phyloP scores from a whole-genome alignment of 495 filamentous ascomycete species.

The Chaetomium cochliodes region DNA sequence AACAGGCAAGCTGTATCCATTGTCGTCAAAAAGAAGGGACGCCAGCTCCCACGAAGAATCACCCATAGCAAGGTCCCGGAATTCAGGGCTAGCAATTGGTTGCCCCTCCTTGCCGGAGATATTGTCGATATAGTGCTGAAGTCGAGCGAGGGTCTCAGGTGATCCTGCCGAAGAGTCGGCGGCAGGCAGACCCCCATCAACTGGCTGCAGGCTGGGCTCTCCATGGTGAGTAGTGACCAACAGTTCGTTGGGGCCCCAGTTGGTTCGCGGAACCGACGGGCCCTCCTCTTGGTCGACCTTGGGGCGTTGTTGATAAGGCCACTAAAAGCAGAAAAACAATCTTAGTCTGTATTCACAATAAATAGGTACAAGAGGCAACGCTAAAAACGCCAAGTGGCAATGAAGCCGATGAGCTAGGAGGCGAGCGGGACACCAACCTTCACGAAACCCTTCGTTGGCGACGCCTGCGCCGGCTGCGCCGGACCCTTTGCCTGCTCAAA shows the following conservation, averaged over 20 bases:
- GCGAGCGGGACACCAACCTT: conserved; percentile 58
- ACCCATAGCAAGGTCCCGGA: conserved; percentile 48
- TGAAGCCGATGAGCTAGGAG: conserved; percentile 54
- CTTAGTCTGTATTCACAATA: conserved; percentile 39
- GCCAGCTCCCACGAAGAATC: conserved; percentile 71
- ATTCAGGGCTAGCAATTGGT: conserved; percentile 24
- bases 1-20: conserved; percentile 53
- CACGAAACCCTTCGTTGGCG: conserved; percentile 45
- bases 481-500: conserved; percentile 63
- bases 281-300: conserved; percentile 59
- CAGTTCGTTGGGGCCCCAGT: conserved; percentile 73
- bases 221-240: conserved; percentile 58
- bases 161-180: conserved; percentile 13
- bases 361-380: conserved; percentile 37
- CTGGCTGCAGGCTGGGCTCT: conserved; percentile 28
- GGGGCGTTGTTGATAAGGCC: conserved; percentile 76
- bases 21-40: conserved; percentile 80
- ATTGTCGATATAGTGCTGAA: conserved; percentile 36
- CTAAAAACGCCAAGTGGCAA: conserved; percentile 34
- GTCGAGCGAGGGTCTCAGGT: conserved; percentile 26
- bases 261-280: conserved; percentile 66
- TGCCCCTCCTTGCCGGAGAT: conserved; percentile 23
- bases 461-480: conserved; percentile 41
- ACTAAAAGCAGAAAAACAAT: conserved; percentile 60
- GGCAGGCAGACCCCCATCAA: conserved; percentile 20